phyloP scores from a whole-genome alignment of 208 protist genomes.

The Trypanosoma caninum region DNA sequence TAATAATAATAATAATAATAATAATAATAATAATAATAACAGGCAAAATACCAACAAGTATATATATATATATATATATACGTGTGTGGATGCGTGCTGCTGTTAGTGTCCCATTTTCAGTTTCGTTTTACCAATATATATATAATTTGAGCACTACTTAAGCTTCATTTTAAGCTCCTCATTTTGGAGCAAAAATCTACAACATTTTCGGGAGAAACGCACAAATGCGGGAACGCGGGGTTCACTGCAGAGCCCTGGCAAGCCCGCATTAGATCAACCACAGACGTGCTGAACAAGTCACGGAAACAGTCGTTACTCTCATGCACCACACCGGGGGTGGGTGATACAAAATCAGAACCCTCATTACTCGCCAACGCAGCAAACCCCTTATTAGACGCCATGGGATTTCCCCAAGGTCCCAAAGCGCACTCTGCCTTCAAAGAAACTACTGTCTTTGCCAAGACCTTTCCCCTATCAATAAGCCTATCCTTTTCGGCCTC shows the following conservation, averaged over 20 bases:
- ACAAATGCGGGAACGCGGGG: constrained; percentile 12
- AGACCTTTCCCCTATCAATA: constrained; percentile 8
- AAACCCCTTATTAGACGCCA: neutral
- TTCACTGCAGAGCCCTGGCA: constrained; percentile 18
- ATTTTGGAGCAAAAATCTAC: constrained; percentile 25
- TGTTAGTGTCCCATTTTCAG: too few relatives aligned
- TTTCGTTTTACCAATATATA: too few relatives aligned
- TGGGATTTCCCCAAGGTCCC: constrained; percentile 3
- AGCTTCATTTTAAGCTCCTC: neutral
- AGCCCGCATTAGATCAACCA: constrained; percentile 11
- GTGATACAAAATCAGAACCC: too few relatives aligned
- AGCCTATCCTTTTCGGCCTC: constrained; percentile 15
- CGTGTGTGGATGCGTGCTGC: too few relatives aligned
- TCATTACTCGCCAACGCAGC: neutral
- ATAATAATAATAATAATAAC: neutral
- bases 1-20: constrained; percentile 1
- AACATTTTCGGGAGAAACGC: constrained; percentile 22
- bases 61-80: constrained; percentile 11
- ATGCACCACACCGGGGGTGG: too few relatives aligned
- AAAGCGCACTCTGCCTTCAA: constrained; percentile 15
- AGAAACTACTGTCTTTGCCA: constrained; percentile 17
- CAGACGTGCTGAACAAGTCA: neutral
- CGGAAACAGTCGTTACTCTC: neutral
- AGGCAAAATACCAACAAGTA: neutral
- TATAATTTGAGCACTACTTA: too few relatives aligned